Evolutionary conservation across 139 green algal genomes (phyloP).

Genomic region (Zygnema circumcarinatum): DNA sequence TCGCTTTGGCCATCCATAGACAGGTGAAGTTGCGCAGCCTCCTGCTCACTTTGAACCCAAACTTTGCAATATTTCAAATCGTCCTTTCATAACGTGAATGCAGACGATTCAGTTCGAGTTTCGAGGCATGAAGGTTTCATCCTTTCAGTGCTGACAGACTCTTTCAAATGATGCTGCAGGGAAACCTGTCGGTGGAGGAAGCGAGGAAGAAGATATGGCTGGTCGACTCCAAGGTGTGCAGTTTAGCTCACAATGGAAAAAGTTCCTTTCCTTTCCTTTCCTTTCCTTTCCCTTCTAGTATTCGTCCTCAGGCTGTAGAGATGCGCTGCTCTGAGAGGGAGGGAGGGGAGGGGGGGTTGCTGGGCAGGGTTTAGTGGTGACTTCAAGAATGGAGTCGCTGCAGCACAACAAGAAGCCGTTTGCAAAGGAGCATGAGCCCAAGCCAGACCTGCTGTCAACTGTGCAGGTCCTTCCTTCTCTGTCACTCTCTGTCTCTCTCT

Average conservation of each 20-base stretch:
- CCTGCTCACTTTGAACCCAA: no score
- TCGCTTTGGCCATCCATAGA: slow-evolving; percentile 39
- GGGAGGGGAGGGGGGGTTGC: not conserved
- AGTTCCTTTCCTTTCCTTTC: slow-evolving; percentile 13
- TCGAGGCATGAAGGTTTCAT: no score
- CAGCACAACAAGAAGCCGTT: slow-evolving; percentile 83
- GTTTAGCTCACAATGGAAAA: slow-evolving; percentile 24
- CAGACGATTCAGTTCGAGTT: no score
- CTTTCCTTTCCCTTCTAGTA: not conserved
- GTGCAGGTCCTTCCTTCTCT: not conserved
- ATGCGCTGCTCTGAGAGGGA: not conserved
- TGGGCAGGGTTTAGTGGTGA: slow-evolving; percentile 33
- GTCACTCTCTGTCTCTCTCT: no score
- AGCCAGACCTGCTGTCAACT: slow-evolving; percentile 26
- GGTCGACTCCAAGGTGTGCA: slow-evolving; percentile 46
- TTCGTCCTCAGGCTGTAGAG: not conserved
- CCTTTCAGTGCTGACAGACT: not conserved
- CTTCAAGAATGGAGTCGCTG: slow-evolving; percentile 33
- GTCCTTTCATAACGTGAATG: no score
- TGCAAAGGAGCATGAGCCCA: slow-evolving; percentile 73
- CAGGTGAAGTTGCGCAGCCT: no score
- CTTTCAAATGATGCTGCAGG: slow-evolving; percentile 2
- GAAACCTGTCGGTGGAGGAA: slow-evolving; percentile 38
- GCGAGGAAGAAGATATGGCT: slow-evolving; percentile 40
- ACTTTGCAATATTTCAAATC: no score